phyloP scores from a whole-genome alignment of 768 basidiomycete species.

The Panaeolus papilionaceus region DNA sequence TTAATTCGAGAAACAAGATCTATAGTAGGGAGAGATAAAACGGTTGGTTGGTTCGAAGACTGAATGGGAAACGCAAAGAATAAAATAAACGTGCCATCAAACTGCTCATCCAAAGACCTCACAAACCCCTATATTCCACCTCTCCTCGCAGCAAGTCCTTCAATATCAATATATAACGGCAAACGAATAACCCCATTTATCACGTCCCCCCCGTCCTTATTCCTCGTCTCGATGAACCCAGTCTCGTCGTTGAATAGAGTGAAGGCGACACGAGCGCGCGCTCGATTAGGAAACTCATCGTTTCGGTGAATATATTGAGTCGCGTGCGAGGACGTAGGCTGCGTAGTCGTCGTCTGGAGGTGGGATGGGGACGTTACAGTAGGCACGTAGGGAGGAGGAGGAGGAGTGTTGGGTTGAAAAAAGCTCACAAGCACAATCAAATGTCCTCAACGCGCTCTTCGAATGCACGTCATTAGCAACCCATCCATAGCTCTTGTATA shows the following conservation, averaged over 20 bases:
- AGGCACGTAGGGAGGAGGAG: too few species aligned
- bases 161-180: conserved; percentile 66
- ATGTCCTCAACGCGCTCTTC: conserved; percentile 52
- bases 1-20: too few species aligned
- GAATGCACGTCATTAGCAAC: conserved; percentile 82
- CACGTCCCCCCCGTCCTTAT: conserved; percentile 35
- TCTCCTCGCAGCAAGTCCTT: conserved; percentile 51
- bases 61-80: too few species aligned
- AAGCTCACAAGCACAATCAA: conserved; percentile 65
- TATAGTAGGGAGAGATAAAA: too few species aligned
- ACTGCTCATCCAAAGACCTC: too few species aligned
- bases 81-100: too few species aligned
- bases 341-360: conserved; percentile 73
- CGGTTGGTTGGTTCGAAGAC: conserved; percentile 43
- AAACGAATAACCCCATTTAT: conserved; percentile 75
- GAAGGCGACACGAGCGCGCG: conserved; percentile 62
- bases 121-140: too few species aligned
- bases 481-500: conserved; percentile 72
- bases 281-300: conserved; percentile 53
- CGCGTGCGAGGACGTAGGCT: conserved; percentile 63
- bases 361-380: too few species aligned
- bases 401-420: too few species aligned
- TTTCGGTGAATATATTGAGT: conserved; percentile 56
- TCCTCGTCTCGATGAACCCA: conserved; percentile 85
- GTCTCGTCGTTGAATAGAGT: conserved; percentile 71